Conservation (phyloP, 768 basidiomycete genomes). For the Candolleomyces aberdarensis region DNA sequence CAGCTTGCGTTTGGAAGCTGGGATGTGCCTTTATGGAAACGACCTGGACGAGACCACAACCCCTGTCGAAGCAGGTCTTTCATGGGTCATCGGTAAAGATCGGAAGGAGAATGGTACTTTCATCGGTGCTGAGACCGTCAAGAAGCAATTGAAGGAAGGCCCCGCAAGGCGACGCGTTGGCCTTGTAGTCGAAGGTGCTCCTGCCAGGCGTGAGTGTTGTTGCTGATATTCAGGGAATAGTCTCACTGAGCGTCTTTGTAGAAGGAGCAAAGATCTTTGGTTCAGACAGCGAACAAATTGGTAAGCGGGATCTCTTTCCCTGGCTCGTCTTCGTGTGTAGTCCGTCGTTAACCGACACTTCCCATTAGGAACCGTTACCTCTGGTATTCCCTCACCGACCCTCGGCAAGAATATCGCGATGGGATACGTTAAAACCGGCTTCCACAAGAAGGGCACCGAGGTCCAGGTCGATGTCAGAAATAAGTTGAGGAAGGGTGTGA, state of each 20-base stretch:
- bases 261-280: constrained; percentile 79
- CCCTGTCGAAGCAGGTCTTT: constrained; percentile 87
- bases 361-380: constrained; percentile 69
- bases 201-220: constrained; percentile 68
- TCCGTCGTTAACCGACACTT: neutral
- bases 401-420: constrained; percentile 92
- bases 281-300: constrained; percentile 55
- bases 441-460: constrained; percentile 88
- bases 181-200: constrained; percentile 76
- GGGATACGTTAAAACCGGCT: constrained; percentile 82
- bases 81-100: constrained; percentile 96
- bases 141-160: constrained; percentile 76
- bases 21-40: constrained; percentile 95
- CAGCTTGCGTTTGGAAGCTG: constrained; percentile 91
- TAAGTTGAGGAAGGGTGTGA: constrained; percentile 68
- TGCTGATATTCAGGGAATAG: constrained; percentile 3
- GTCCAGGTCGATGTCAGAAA: constrained; percentile 83
- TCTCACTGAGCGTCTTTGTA: constrained; percentile 19
- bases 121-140: constrained; percentile 74
- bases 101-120: constrained; percentile 68
- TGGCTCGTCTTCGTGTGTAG: neutral
- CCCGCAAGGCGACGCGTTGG: constrained; percentile 79
- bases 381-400: constrained; percentile 93
- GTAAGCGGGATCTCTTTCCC: constrained; percentile 31
- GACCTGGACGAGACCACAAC: constrained; percentile 86